Evolutionary conservation across 805 yeast genomes (phyloP), one percentile per base, ranked within the genome.

Genomic region (Candida golubevii): DNA sequence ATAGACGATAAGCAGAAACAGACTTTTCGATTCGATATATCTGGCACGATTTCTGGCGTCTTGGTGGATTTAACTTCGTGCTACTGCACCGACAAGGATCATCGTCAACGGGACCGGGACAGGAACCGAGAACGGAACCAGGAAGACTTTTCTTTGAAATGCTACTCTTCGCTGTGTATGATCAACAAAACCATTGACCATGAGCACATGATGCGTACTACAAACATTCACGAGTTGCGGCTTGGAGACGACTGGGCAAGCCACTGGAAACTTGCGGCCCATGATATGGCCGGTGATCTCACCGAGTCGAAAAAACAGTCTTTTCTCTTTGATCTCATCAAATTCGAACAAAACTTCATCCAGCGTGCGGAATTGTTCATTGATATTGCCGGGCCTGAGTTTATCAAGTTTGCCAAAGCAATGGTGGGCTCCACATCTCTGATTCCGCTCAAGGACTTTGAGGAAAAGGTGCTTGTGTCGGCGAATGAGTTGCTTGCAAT

Each of bases 271-370:
- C 51, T 83, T 11, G 69, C 82, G 0, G 71, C 73, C 3, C 79
- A 76, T 23, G 83, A 80, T 38, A 57, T 82, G 26, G 60, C 69
- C 15, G 74, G 78, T 7, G 80, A 74, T 41, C 73, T 74, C 9
- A 60, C 63, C 9, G 78, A 79, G 43, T 69, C 80, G n/a, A 79
- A 79, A 54, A 72, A 80, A 32, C 96, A 88, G 59, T 82, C 87
- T 44, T 80, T 82, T 45, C 75, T 86, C 4, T 88, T 84, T 62
- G 96, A 88, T 58, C 65, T 87, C 38, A 78, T 88, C 27, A 71
- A 80, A 44, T 76, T 80, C 38, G 95, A 87, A 51, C 87, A 83
- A 54, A 74, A 79, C 13, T 84, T 83, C 41, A 74, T 86, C 23
- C 80, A 78, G 39, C 75, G 87, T 56, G 83, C 89, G 2, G 72